Evolutionary conservation across 148 eudicot genomes (phyloP).

Genomic region (Cornus controversa): DNA sequence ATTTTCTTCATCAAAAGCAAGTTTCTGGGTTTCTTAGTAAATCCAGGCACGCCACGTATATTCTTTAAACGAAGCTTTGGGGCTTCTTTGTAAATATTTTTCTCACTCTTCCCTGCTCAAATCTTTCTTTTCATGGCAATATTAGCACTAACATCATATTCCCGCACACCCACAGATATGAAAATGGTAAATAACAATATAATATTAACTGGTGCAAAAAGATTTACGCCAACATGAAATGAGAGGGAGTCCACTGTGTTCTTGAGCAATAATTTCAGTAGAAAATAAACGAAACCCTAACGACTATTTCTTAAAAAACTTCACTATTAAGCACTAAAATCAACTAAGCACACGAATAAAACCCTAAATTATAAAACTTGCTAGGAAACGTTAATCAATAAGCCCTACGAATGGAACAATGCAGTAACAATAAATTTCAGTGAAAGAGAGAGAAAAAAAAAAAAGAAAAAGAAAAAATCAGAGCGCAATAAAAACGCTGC

Average conservation of each 20-base stretch:
- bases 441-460: neutral
- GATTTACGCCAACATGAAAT: neutral
- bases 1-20: too few species aligned
- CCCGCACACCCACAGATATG: too few species aligned
- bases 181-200: too few species aligned
- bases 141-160: too few species aligned
- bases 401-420: neutral
- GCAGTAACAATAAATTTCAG: neutral
- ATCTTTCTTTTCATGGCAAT: too few species aligned
- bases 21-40: neutral
- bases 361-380: neutral
- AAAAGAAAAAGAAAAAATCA: neutral
- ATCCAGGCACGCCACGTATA: neutral
- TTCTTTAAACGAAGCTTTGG: neutral
- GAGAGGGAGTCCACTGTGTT: neutral
- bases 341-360: neutral
- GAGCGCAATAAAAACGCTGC: neutral
- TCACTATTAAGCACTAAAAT: neutral
- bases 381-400: neutral
- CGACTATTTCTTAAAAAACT: neutral
- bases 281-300: constrained; percentile 16
- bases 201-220: neutral
- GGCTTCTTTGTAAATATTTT: too few species aligned
- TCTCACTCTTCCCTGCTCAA: too few species aligned
- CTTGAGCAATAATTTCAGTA: too few species aligned